Base-by-base conservation (phyloP, 345 rosid species). In the Carallia brachiata region DNA sequence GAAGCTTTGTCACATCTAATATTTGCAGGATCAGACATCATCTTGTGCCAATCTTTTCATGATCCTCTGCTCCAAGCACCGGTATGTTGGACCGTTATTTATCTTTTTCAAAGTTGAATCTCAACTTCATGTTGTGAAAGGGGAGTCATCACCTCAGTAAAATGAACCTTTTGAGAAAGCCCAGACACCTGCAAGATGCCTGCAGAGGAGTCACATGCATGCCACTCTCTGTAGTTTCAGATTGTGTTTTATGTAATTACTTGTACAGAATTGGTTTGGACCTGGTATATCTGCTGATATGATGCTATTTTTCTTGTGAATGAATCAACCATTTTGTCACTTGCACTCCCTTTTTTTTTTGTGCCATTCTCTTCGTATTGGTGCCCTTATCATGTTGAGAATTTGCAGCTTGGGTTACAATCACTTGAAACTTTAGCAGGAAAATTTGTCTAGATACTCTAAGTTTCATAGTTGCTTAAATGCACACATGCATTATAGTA, bases 41-140 rank as follows among this genome's bases (percentile, higher is more conserved):
- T 89, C 54, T 70, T 85, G 71, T 89, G 90, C 63, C 68, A 77
- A 55, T 77, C 86, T 31, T 85, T 84, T 32, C 77, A 82, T 31
- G 89, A 89, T 70, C 85, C 91, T 52, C n/a, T 81, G 52, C 83
- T 81, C 52, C 92, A 87, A 80, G 81, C 86, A 70, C 90, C 84
- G 36, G 96, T 90, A 77, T 53, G 89, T 82, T 70, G 56, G 62
- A 28, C 53, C 30, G 57, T 60, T 62, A 31, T 55, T 48, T 37
- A n/a, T 27, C 4, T 56, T 56, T 30, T 56, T 66, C 32, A 6
- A 71, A 65, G 58, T 6, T 12, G 16, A 32, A 58, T 36, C 36
- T 63, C 16, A 12, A 44, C 16, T 44, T 44, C 50, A 44, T 12
- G 4, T 12, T 5, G 13, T 44, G 50, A 44, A 12, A 44, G 13